Evolutionary conservation across 1,284 basidiomycete species (phyloP).

Genomic region (Moesziomyces sp.): DNA sequence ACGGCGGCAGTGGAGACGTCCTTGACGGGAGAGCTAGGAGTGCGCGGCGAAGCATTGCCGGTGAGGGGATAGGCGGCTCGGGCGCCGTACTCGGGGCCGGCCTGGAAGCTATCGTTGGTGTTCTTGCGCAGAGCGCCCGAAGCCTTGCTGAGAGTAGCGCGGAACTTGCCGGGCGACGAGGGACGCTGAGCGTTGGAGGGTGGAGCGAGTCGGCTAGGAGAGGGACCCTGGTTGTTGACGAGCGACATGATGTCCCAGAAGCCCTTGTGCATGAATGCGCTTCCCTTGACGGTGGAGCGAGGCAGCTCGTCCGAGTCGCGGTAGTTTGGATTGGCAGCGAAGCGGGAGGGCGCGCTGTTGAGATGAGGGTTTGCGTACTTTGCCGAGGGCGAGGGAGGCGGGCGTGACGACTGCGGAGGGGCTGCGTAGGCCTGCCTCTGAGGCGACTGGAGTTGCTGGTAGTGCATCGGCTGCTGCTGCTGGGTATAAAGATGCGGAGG

Average conservation of each 20-base stretch:
- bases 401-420: conserved; percentile 13
- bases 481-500: conserved; percentile 28
- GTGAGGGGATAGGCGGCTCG: conserved; percentile 3
- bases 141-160: conserved; percentile 53
- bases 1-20: conserved; percentile 20
- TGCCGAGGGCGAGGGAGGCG: conserved; percentile 37
- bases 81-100: conserved; percentile 42
- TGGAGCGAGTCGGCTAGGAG: conserved; percentile 26
- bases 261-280: conserved; percentile 64
- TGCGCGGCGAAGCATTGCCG: conserved; percentile 15
- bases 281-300: conserved; percentile 46
- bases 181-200: conserved; percentile 29
- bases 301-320: conserved; percentile 28
- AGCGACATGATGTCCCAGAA: conserved; percentile 63
- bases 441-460: conserved; percentile 14
- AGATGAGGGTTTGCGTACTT: conserved; percentile 42
- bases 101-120: conserved; percentile 33
- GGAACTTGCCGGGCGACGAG: conserved; percentile 43
- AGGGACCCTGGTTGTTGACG: conserved; percentile 50
- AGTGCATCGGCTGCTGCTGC: conserved; percentile 13
- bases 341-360: conserved; percentile 45
- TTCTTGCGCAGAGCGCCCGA: conserved; percentile 49
- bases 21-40: conserved; percentile 17
- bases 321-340: conserved; percentile 21
- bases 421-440: conserved; percentile 20